A percentile compares a stretch with the other conserved stretches of the same genome.
phyloP scores from a whole-genome alignment of 176 grass and related monocot genomes.

The Dactylis glomerata region DNA sequence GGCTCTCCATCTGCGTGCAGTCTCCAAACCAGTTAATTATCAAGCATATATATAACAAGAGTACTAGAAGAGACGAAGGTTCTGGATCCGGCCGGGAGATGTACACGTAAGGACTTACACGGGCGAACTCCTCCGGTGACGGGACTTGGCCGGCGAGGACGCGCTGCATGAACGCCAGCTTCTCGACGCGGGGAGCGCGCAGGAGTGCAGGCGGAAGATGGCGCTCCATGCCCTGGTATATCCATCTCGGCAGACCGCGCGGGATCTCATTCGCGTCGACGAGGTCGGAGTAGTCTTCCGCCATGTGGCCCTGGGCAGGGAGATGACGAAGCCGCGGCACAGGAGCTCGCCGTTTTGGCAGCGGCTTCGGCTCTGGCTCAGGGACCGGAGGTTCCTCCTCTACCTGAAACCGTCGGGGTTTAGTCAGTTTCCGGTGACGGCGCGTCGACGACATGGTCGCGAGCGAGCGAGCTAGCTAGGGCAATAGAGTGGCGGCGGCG shows the following conservation, averaged over 20 bases:
- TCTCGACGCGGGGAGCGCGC: background rate
- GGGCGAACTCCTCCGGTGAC: background rate
- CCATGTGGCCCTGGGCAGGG: background rate
- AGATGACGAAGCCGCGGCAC: background rate
- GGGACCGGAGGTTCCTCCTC: background rate
- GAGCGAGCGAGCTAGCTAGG: background rate
- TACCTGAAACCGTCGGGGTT: background rate
- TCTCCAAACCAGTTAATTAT: background rate
- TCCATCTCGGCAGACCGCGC: background rate
- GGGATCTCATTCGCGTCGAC: background rate
- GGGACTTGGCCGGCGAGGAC: background rate
- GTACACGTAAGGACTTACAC: background rate
- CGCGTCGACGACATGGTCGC: background rate
- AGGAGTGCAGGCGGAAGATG: background rate
- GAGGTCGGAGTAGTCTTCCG: background rate
- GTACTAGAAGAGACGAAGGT: background rate
- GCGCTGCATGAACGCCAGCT: background rate
- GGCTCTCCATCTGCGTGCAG: background rate
- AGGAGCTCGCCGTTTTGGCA: background rate
- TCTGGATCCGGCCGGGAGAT: too few species aligned
- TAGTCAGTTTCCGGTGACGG: background rate
- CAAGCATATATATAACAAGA: background rate
- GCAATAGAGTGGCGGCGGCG: background rate
- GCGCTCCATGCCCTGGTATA: background rate
- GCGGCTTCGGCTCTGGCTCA: background rate